A percentile compares a stretch with the other conserved stretches of the same genome.
Conservation (phyloP, 2,329 filamentous ascomycete species). For the Colletotrichum tropicicola region DNA sequence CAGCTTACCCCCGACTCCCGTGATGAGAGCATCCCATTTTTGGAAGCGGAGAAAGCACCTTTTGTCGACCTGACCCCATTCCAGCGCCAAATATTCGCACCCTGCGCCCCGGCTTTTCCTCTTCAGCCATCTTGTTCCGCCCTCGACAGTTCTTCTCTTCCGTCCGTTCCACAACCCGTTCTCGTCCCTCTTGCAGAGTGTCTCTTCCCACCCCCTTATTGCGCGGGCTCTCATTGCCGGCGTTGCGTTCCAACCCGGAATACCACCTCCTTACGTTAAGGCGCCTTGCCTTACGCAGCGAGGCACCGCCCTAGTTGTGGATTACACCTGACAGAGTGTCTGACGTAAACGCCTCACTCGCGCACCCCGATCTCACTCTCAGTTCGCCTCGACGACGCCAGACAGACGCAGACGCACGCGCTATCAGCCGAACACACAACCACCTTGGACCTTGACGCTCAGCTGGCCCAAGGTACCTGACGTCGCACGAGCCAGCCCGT, state of each 20-base stretch:
- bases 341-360: conserved; percentile 21
- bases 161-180: conserved; percentile 4
- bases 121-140: conserved; percentile 15
- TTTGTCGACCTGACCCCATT: conserved; percentile 17
- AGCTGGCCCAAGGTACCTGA: conserved; percentile 24
- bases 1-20: neutral
- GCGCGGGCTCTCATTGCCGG: conserved; percentile 4
- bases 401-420: conserved; percentile 3
- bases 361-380: conserved; percentile 5
- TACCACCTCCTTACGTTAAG: conserved; percentile 6
- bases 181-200: neutral
- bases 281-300: neutral
- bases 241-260: conserved; percentile 4
- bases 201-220: neutral
- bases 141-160: neutral
- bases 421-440: neutral
- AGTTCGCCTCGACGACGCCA: conserved; percentile 8
- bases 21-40: conserved; percentile 10
- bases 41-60: conserved; percentile 23
- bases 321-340: conserved; percentile 16
- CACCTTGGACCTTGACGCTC: neutral
- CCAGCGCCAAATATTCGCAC: conserved; percentile 16
- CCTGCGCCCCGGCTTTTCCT: conserved; percentile 23
- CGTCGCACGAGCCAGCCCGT: conserved; percentile 24
- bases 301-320: neutral